Evolutionary conservation across 345 rosid genomes (phyloP).

Genomic region (Mallotus nudiflorus): DNA sequence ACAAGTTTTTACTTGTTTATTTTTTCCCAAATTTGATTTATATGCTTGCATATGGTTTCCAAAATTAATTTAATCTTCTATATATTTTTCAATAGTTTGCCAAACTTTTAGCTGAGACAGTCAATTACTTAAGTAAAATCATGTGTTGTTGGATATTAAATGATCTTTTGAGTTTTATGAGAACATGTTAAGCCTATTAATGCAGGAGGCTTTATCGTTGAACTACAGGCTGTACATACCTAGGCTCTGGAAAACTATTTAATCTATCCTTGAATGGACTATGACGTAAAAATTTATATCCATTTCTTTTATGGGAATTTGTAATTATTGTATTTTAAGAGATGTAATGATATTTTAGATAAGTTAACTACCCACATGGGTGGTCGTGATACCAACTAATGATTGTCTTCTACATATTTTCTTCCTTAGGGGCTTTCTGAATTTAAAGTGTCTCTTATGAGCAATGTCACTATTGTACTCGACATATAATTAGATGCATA

Average conservation of each 20-base stretch:
- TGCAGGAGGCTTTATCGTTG: background rate
- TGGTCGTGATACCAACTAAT: background rate
- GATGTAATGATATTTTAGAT: background rate
- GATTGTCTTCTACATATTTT: no score
- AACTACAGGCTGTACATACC: background rate
- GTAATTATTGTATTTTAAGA: background rate
- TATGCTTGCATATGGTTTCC: background rate
- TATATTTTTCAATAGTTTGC: background rate
- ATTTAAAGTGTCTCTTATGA: background rate
- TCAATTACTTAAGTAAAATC: background rate
- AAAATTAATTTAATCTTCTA: background rate
- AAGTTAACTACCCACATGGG: background rate
- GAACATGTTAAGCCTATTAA: background rate
- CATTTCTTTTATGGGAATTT: background rate
- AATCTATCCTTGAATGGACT: background rate
- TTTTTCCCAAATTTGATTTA: background rate
- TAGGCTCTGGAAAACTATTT: background rate
- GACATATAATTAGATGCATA: background rate
- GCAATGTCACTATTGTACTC: background rate
- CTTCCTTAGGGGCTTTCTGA: background rate
- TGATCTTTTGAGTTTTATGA: background rate
- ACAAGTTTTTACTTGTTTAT: background rate
- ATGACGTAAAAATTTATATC: background rate
- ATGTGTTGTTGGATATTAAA: background rate
- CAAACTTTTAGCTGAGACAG: background rate